A percentile compares a stretch with the other conserved stretches of the same genome.
Evolutionary conservation across 495 filamentous ascomycete genomes (phyloP).

Genomic region (Bathelium albidoporum): DNA sequence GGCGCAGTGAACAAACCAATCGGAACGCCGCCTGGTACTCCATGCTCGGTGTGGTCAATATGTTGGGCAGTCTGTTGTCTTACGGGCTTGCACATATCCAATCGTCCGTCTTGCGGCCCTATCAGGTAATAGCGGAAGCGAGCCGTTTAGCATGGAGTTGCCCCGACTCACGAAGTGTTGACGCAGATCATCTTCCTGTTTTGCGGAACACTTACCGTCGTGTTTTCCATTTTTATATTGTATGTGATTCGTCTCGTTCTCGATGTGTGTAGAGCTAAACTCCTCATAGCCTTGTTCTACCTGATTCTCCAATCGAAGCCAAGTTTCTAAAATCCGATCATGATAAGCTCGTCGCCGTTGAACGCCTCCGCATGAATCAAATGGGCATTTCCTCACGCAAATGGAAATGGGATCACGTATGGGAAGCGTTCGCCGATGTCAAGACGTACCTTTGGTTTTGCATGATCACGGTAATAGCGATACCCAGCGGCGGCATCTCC

Average conservation of each 20-base stretch:
- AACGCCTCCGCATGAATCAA: constrained; percentile 55
- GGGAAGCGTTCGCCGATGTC: constrained; percentile 49
- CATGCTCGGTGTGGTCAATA: constrained; percentile 41
- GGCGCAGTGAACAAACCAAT: constrained; percentile 48
- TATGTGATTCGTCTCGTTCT: constrained; percentile 6
- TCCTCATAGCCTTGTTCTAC: constrained; percentile 35
- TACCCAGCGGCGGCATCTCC: constrained; percentile 51
- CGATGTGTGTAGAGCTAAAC: background rate
- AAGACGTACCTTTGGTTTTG: constrained; percentile 63
- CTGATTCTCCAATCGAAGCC: constrained; percentile 49
- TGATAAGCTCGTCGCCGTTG: constrained; percentile 51
- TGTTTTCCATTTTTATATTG: constrained; percentile 29
- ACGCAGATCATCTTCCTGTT: constrained; percentile 47
- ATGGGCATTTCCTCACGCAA: constrained; percentile 47
- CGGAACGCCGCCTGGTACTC: constrained; percentile 50
- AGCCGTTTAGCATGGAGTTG: background rate
- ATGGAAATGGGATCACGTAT: constrained; percentile 55
- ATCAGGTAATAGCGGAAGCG: constrained; percentile 32
- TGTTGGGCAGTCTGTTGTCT: constrained; percentile 39
- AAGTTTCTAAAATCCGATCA: constrained; percentile 45
- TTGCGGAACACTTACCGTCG: constrained; percentile 37
- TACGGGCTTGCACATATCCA: constrained; percentile 52
- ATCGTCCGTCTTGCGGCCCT: constrained; percentile 42
- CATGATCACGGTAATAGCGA: constrained; percentile 43
- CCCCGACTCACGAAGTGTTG: background rate